Evolutionary conservation across 2,329 filamentous ascomycete genomes (phyloP).

Genomic region (Alternaria sp.): DNA sequence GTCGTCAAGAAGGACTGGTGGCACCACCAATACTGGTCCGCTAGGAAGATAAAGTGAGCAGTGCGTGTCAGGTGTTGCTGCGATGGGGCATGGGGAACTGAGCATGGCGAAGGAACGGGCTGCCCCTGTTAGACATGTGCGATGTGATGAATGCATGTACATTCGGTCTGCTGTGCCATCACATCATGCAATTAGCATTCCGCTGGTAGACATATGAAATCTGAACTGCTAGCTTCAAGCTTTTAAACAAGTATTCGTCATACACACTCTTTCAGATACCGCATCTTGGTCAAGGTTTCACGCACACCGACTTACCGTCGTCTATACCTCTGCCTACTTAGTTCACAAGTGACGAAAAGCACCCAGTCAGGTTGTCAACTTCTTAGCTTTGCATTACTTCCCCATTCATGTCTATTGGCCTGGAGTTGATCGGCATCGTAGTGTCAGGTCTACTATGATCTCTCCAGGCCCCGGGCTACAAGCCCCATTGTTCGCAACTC

Average conservation of each 20-base stretch:
- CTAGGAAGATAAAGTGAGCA: conserved; percentile 13
- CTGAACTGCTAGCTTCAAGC: not conserved
- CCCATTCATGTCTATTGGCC: not conserved
- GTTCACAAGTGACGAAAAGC: not conserved
- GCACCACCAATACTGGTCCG: conserved; percentile 10
- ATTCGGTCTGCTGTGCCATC: not conserved
- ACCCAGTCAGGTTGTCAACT: not conserved
- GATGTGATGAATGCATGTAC: too few species aligned
- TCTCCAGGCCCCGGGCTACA: not conserved
- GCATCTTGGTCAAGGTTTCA: too few species aligned
- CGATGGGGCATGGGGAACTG: not conserved
- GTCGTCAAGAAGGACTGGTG: conserved; percentile 33
- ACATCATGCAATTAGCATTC: rapidly evolving
- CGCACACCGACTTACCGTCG: not conserved
- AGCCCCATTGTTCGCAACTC: not conserved
- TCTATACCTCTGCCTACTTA: not conserved
- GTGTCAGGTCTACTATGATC: not conserved
- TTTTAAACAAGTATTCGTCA: too few species aligned
- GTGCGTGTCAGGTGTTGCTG: not conserved
- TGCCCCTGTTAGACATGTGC: too few species aligned
- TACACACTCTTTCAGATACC: too few species aligned
- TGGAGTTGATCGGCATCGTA: not conserved
- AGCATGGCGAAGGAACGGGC: not conserved
- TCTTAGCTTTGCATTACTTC: not conserved
- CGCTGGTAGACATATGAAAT: not conserved